phyloP scores from a whole-genome alignment of 345 rosid species.

The Ailanthus altissimus region DNA sequence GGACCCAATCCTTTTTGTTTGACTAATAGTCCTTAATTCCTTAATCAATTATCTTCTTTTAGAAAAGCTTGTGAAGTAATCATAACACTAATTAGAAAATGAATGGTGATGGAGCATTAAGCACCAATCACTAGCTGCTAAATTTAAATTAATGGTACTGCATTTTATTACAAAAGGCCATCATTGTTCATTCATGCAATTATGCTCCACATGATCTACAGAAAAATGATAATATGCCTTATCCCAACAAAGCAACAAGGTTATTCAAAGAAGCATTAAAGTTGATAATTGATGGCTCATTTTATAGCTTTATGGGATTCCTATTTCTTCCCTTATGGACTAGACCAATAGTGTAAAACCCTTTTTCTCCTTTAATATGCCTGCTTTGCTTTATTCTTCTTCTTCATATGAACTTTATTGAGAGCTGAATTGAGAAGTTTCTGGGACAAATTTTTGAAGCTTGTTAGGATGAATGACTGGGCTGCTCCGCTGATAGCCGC shows the following conservation, averaged over 20 bases:
- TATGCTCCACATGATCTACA: not conserved
- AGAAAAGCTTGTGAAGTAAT: not conserved
- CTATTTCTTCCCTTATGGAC: conserved; percentile 19
- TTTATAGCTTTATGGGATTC: conserved; percentile 31
- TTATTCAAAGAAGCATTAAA: conserved; percentile 9
- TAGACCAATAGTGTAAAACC: not conserved
- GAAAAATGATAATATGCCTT: conserved; percentile 30
- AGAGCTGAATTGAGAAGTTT: not conserved
- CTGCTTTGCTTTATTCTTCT: conserved; percentile 9
- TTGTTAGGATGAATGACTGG: conserved; percentile 78
- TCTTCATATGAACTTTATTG: not conserved
- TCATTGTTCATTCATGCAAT: not conserved
- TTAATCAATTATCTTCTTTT: not conserved
- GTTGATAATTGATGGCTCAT: not conserved
- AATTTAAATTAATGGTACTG: not conserved
- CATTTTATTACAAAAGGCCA: not conserved
- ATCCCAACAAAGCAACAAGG: conserved; percentile 22
- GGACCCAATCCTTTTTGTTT: not conserved
- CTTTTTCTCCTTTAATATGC: not conserved
- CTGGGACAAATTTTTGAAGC: not conserved
- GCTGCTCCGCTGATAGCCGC: conserved; percentile 87
- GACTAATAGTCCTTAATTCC: not conserved
- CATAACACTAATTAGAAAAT: not conserved
- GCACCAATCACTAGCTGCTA: not conserved
- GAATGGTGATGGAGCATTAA: conserved; percentile 19